Evolutionary conservation across 2,329 filamentous ascomycete species (phyloP), one percentile per base, ranked within the genome.

Genomic region (Aspergillus sp.): DNA sequence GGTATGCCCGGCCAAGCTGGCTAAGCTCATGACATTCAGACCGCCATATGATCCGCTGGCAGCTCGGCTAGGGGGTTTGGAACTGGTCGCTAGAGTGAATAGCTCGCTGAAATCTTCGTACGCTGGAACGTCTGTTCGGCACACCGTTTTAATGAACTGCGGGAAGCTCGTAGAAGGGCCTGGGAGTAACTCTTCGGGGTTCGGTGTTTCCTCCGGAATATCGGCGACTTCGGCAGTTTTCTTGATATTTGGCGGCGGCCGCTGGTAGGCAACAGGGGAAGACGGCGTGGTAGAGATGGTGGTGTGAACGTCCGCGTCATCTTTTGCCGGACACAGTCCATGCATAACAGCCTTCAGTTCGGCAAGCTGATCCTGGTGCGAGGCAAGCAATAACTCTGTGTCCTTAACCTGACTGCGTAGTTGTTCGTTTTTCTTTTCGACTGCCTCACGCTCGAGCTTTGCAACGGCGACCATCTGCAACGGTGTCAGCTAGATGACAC

Each of bases 311-410:
- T 79, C 72, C 44, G 75, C 71, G 45, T 93, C 82, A 44, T 91
- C 83, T 39, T 71, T 73, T 15, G 53, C 47, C 45, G 85, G 77
- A 8, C 75, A 69, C 77, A 95, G 84, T 48, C 81, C 79, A 60
- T 94, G 86, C 78, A 98, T 85, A 42, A 95, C 86, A 13, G 75
- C 70, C 61, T 98, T 98, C 42, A 98, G 74, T 58, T 96, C 84
- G 2, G 82, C 73, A 2, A 98, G 69, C 57, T 98, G 91, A 57
- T 96, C 88, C 54, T 94, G 88, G 49, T 96, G 86, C 1, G 85
- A 94, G 36, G 78, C 78, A 39, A 98, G 73, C 12, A 98, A 72
- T 15, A 74, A 71, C 59, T 96, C 86, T 0, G 84, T 89, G 55
- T 98, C 89, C 35, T 77, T 77, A 33, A 98, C 69, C 58, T 96